Base-by-base conservation (phyloP, 179 eudicot genomes). In the Spinacia oleracea region DNA sequence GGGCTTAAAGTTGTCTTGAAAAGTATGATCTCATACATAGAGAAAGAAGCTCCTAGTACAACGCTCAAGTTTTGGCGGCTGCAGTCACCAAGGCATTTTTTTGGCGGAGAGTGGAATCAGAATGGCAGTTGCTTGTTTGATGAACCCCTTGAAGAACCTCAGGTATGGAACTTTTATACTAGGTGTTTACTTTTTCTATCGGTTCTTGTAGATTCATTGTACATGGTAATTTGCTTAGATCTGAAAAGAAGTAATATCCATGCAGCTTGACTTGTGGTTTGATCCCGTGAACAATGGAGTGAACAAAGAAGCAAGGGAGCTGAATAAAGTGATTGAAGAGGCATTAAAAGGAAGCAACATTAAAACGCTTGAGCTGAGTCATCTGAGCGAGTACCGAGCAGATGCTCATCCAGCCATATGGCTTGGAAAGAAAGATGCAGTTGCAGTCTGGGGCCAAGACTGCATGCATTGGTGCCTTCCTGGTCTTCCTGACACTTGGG, bases 401-500 rank as follows among this genome's bases (percentile, higher is more conserved):
- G 97, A 95, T 84, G 98, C 93, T 69, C 98, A 95, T 85, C 98
- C 98, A 5, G 97, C 97, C 10, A 85, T 89, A 65, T 95, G 97
- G 98, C 85, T 95, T 55, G 97, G 98, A 42, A 91, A 93, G 85
- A 90, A 95, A 82, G 97, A 90, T 79, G 97, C 97, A 5, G 98
- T 93, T 72, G 85, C 93, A 18, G 83, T 90, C 34, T 93, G 98
- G 98, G 98, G 98, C 74, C 97, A 95, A 78, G 98, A 93, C 73
- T 95, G 98, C 83, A 90, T 95, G 97, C 98, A 95, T 80, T 95
- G 98, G 98, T 95, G 98, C 83, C 87, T 95, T 46, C 98, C 98
- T 0, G 98, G 98, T 53, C 89, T 93, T 64, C 98, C 98, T 9
- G 98, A 95, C 74, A 95, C 97, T 29, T 95, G 98, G 98, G 92